A percentile compares a stretch with the other conserved stretches of the same genome.
Conservation (phyloP, 176 grass and related monocot species). For the Eremochloa ophiuroides region DNA sequence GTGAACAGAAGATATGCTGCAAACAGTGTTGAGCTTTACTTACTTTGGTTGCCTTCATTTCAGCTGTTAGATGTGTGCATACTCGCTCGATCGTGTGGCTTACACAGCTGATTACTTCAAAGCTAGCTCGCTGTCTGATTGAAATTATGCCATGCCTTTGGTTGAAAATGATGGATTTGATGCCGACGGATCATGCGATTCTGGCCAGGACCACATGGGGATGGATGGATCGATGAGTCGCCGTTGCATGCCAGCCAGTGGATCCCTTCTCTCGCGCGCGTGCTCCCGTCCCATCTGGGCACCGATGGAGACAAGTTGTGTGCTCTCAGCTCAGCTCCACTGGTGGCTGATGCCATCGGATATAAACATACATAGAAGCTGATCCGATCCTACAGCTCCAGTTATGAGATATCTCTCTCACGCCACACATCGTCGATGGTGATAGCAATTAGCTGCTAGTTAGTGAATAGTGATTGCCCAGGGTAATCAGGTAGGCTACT, state of each 20-base stretch:
- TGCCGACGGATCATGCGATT: constrained; percentile 11
- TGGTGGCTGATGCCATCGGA: not conserved
- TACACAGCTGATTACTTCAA: not conserved
- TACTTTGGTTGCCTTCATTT: not conserved
- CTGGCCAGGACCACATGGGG: not conserved
- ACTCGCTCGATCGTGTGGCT: too few species aligned
- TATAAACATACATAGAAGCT: not conserved
- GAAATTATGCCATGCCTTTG: constrained; percentile 11
- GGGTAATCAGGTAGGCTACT: too few species aligned
- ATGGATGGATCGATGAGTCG: not conserved
- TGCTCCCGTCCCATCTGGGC: not conserved
- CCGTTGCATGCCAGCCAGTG: not conserved
- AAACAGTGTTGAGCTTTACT: not conserved
- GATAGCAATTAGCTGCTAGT: not conserved
- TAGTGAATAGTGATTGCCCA: too few species aligned
- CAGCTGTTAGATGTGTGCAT: not conserved
- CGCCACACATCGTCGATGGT: not conserved
- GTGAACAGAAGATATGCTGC: too few species aligned
- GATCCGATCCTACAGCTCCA: not conserved
- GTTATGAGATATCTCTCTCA: not conserved
- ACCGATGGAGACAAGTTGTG: not conserved
- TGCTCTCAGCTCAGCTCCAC: not conserved
- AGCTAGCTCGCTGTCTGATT: constrained; percentile 13
- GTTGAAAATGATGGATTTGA: constrained; percentile 23
- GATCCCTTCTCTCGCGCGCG: not conserved